These are phyloP conservation scores for Solanum virginianum DNA, from an alignment of 257 asterid species.

Conservation along the genomic window DNA sequence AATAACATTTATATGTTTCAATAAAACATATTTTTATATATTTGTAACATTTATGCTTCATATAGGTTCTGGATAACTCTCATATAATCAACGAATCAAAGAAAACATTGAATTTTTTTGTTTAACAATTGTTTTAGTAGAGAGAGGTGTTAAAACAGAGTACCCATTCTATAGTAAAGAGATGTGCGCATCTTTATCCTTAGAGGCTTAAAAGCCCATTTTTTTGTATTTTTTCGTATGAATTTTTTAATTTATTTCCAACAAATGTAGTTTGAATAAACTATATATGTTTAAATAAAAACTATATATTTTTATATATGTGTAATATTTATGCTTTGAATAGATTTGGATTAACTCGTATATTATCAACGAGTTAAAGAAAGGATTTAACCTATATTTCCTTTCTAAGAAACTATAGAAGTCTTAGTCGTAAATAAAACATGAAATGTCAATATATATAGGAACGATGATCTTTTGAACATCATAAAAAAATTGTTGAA, in stretches of 20 bases:
- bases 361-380: background rate
- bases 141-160: too few species aligned
- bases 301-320: background rate
- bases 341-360: background rate
- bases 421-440: background rate
- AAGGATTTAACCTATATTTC: background rate
- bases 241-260: background rate
- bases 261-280: background rate
- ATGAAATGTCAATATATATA: background rate
- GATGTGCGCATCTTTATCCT: too few species aligned
- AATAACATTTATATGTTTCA: too few species aligned
- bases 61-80: too few species aligned
- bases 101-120: too few species aligned
- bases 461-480: background rate
- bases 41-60: too few species aligned
- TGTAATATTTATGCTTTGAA: background rate
- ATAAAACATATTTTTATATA: too few species aligned
- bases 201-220: background rate
- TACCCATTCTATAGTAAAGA: too few species aligned
- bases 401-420: background rate
- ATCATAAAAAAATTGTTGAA: background rate
- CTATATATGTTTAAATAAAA: background rate
- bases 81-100: too few species aligned
- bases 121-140: too few species aligned
- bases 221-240: background rate